Evolutionary conservation across 2,329 filamentous ascomycete species (phyloP).

Genomic region (Hypoxylon sp.): DNA sequence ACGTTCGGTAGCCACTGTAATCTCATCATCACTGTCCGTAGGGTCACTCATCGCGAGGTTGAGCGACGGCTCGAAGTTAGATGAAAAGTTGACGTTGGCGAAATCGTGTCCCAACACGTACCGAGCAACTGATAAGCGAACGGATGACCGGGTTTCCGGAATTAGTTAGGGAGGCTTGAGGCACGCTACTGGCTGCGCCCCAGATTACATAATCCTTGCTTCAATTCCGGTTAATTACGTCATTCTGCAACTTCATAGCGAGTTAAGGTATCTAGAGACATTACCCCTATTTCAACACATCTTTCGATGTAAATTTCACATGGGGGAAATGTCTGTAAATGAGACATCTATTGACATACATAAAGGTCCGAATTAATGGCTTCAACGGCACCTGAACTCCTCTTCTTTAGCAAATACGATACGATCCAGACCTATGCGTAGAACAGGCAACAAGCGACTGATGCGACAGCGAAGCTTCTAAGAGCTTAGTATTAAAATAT

Average conservation of each 20-base stretch:
- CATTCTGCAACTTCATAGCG: too few relatives aligned
- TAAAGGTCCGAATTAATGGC: too few relatives aligned
- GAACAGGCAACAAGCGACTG: neutral
- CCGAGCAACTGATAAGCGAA: neutral
- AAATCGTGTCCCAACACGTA: neutral
- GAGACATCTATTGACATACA: too few relatives aligned
- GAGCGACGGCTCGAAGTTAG: neutral
- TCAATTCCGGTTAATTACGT: too few relatives aligned
- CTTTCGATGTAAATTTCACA: too few relatives aligned
- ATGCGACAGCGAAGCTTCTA: neutral
- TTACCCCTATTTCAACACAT: too few relatives aligned
- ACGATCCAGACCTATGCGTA: neutral
- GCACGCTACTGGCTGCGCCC: too few relatives aligned
- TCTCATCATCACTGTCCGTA: slow-evolving; percentile 26
- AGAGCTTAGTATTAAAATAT: neutral
- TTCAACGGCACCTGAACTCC: neutral
- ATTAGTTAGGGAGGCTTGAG: too few relatives aligned
- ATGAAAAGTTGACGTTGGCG: slow-evolving; percentile 9
- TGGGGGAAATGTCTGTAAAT: too few relatives aligned
- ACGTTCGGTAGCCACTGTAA: slow-evolving; percentile 25
- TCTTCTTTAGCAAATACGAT: neutral
- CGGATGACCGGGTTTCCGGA: neutral
- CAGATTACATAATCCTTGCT: too few relatives aligned
- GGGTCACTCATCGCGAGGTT: slow-evolving; percentile 29
- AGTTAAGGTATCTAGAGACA: too few relatives aligned